Conservation (phyloP, 768 basidiomycete genomes). For the Hygrophorus pudorinus region DNA sequence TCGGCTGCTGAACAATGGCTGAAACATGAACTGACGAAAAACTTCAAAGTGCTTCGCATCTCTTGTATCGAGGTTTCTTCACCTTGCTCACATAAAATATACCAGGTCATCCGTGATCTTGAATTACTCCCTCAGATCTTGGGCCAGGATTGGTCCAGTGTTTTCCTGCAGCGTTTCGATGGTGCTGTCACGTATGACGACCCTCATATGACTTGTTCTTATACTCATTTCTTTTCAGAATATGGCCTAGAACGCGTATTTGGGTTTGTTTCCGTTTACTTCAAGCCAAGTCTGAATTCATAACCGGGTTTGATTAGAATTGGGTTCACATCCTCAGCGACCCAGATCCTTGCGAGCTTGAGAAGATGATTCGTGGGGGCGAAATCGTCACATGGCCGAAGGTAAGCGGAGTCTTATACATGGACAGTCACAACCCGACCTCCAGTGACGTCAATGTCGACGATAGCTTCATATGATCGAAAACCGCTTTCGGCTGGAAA, state of each 20-base stretch:
- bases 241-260: constrained; percentile 78
- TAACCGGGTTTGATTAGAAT: constrained; percentile 37
- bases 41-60: constrained; percentile 60
- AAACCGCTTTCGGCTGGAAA: constrained; percentile 80
- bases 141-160: constrained; percentile 93
- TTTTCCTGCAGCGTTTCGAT: constrained; percentile 92
- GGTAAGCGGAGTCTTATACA: constrained; percentile 29
- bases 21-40: constrained; percentile 93
- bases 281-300: neutral
- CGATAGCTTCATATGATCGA: constrained; percentile 83
- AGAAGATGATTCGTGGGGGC: constrained; percentile 81
- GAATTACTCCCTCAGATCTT: constrained; percentile 90
- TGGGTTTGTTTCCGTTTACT: constrained; percentile 32
- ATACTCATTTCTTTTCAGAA: constrained; percentile 30
- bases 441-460: neutral
- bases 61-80: neutral
- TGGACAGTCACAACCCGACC: neutral
- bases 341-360: constrained; percentile 70
- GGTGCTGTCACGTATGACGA: constrained; percentile 73
- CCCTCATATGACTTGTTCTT: constrained; percentile 11
- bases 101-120: constrained; percentile 75
- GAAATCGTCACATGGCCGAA: constrained; percentile 96
- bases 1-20: constrained; percentile 92
- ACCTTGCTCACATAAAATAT: constrained; percentile 14
- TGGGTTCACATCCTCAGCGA: constrained; percentile 81